Evolutionary conservation across 306 rosid species (phyloP), one percentile per base, ranked within the genome.

Genomic region (Biancaea sappan): DNA sequence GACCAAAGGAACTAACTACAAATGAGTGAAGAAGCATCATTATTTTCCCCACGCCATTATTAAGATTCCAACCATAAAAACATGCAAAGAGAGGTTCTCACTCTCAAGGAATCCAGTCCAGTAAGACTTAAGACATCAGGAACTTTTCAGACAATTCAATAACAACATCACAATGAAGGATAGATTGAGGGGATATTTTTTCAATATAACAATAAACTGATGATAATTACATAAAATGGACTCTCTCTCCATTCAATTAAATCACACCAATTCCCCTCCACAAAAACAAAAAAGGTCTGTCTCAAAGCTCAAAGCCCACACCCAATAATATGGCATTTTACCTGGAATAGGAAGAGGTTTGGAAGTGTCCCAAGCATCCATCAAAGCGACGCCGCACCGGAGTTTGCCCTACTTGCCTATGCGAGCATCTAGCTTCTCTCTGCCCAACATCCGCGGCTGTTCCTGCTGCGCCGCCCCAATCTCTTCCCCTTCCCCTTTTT

Each of bases 361-460:
- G 98, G 98, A 94, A 94, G 84, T 94, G 98, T 73, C 70, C 26
- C 0, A 88, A 86, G 57, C 98, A 94, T 80, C 98, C 97, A 1
- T 87, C 98, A 0, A 91, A 89, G 69, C 91, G 96, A 14, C 86
- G 98, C 54, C 85, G 85, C 56, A 87, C 72, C 25, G 98, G 98
- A 69, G 61, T 94, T 65, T 94, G 98, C 75, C 89, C 86, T 28
- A 73, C 64, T 9, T 94, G 98, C 62, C 98, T 94, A 64, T 96
- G 95, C 4, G 95, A 94, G 61, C 96, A 93, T 16, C 97, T 94
- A 35, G 69, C 53, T 22, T 38, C 82, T 35, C 98, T 94, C 54
- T 94, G 98, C 60, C 98, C 69, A 82, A 83, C 85, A 92, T 86
- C 16, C 96, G 96, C 79, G 97, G 97, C 8, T 94, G 99, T 54